Percentiles rank a stretch among this genome's conserved stretches.
Evolutionary conservation across 2,329 filamentous ascomycete genomes (phyloP).

Genomic region (Ophiobolus disseminans): DNA sequence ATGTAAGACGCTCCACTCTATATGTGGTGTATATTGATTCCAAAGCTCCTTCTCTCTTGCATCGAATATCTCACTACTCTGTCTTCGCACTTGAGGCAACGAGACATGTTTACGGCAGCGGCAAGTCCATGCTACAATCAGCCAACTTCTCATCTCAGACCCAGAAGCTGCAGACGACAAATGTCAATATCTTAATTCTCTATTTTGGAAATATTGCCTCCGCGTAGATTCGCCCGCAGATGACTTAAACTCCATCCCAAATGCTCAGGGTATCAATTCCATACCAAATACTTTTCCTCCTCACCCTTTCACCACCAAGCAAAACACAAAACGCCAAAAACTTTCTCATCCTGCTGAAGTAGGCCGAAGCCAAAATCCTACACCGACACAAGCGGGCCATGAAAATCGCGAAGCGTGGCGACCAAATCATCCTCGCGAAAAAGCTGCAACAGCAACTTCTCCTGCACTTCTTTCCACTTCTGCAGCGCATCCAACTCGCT

Average conservation of each 20-base stretch:
- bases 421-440: conserved; percentile 84
- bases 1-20: too few relatives aligned
- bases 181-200: too few relatives aligned
- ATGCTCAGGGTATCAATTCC: conserved; percentile 18
- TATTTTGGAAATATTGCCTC: too few relatives aligned
- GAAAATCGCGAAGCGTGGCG: conserved; percentile 75
- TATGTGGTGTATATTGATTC: too few relatives aligned
- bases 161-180: too few relatives aligned
- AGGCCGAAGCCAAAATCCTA: conserved; percentile 11
- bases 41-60: too few relatives aligned
- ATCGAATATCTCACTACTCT: too few relatives aligned
- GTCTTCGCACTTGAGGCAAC: too few relatives aligned
- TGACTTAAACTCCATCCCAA: conserved; percentile 11
- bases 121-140: too few relatives aligned
- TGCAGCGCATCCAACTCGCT: conserved; percentile 75
- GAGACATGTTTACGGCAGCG: too few relatives aligned
- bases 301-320: background rate
- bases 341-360: background rate
- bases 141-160: too few relatives aligned
- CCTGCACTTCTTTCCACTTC: conserved; percentile 66
- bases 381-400: conserved; percentile 37
- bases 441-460: conserved; percentile 79
- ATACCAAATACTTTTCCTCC: conserved; percentile 15
- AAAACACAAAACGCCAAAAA: conserved; percentile 3
- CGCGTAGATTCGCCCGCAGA: too few relatives aligned